Evolutionary conservation across 495 filamentous ascomycete species (phyloP).

Genomic region (Letharia columbiana): DNA sequence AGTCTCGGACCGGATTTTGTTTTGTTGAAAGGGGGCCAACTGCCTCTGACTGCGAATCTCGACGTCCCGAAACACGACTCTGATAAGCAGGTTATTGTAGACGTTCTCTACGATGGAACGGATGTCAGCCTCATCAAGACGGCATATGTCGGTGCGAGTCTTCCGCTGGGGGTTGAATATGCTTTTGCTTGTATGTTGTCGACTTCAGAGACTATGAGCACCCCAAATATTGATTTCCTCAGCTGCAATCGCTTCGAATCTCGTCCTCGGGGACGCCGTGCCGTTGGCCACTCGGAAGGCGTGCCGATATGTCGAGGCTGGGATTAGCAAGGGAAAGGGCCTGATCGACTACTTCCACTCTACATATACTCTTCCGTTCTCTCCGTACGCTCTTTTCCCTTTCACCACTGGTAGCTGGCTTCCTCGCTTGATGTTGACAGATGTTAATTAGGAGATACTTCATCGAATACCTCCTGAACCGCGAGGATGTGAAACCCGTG

Average conservation of each 20-base stretch:
- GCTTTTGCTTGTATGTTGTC: constrained; percentile 67
- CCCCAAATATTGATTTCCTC: neutral
- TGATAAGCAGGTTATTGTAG: constrained; percentile 58
- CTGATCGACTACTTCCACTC: constrained; percentile 94
- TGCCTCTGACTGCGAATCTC: constrained; percentile 58
- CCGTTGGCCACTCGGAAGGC: constrained; percentile 57
- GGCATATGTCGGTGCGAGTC: constrained; percentile 56
- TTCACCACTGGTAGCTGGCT: neutral
- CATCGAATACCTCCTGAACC: constrained; percentile 72
- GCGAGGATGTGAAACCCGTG: constrained; percentile 56
- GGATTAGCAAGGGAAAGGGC: constrained; percentile 78
- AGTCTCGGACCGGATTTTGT: constrained; percentile 69
- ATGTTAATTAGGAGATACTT: constrained; percentile 55
- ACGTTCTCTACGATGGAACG: constrained; percentile 58
- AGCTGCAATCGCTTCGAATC: constrained; percentile 83
- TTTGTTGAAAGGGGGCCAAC: constrained; percentile 83
- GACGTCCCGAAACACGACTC: constrained; percentile 42
- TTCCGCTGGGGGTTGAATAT: constrained; percentile 91
- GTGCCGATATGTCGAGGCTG: constrained; percentile 73
- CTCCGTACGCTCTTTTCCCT: neutral
- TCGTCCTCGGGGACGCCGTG: constrained; percentile 59
- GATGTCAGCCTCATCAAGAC: constrained; percentile 54
- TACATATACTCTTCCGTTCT: neutral
- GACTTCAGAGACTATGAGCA: neutral
- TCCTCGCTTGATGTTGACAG: neutral